Base-by-base conservation (phyloP, 768 basidiomycete species). In the Leccinellum luteum region DNA sequence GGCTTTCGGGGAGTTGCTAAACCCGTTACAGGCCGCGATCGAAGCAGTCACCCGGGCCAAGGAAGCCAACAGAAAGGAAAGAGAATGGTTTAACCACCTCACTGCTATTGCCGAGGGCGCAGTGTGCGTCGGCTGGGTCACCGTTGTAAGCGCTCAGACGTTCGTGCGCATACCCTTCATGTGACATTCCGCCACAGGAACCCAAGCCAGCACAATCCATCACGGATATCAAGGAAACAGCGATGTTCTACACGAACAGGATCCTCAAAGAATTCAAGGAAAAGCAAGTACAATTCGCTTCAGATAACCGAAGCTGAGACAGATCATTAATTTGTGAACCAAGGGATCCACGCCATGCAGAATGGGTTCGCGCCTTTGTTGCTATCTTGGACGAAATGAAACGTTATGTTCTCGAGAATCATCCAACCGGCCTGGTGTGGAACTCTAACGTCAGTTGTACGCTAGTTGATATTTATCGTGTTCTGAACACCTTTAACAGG, bases 211-310 rank as follows among this genome's bases (percentile, higher is more conserved):
- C 81, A 5, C 83, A 89, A 25, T 88, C 81, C 61, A 78, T 98
- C n/a, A 77, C 73, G 17, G 92, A 94, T 50, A 82, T 89, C 72
- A 95, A 90, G 73, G 94, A 98, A 25, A 84, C 90, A 4, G 83
- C 88, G 12, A 80, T 84, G 67, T 99, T 92, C 75, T 98, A 93
- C 71, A 87, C 86, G 2, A 92, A 97, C 73, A 85, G 87, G 57
- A 82, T 98, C 48, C 86, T 94, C 73, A 92, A 94, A 73, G 92
- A 95, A 61, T 92, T 82, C 80, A 98, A 93, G 72, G 91, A 92
- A 7, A 92, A 92, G 96, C 94, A 58, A 56, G 89, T 68, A 3
- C 60, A 13, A 35, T 45, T 45, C 21, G 6, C 15, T 41, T 41
- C 3, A 23, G 38, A 48, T 35, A 19, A 52, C 28, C 23, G 35